These are phyloP conservation scores for Nematodospora anomalae DNA, from an alignment of 1,139 yeast species.

Conservation along the genomic window DNA sequence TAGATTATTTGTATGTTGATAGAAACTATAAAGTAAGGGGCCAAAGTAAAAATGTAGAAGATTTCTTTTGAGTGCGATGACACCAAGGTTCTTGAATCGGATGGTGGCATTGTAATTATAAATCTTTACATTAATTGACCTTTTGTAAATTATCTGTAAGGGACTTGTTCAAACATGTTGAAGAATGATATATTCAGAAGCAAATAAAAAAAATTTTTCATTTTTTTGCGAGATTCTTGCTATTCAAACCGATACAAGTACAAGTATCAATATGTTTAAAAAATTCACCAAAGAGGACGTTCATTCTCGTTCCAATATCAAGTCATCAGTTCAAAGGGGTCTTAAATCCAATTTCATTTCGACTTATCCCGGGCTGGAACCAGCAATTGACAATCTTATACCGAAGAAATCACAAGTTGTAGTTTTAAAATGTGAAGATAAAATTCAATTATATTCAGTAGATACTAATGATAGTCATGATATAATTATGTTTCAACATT, in stretches of 20 bases:
- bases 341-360: constrained; percentile 69
- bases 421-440: constrained; percentile 85
- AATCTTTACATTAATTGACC: constrained; percentile 53
- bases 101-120: constrained; percentile 74
- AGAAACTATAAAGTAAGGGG: constrained; percentile 45
- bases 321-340: constrained; percentile 88
- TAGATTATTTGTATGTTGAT: constrained; percentile 1
- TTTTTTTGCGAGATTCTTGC: too few relatives aligned
- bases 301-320: constrained; percentile 87
- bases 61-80: constrained; percentile 76
- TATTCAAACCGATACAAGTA: too few relatives aligned
- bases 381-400: constrained; percentile 73
- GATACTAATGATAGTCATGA: constrained; percentile 7
- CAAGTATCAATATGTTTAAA: constrained; percentile 43
- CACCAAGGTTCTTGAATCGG: constrained; percentile 50
- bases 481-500: constrained; percentile 78
- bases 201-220: too few relatives aligned
- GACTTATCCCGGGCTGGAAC: constrained; percentile 72
- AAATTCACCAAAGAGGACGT: constrained; percentile 85
- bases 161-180: too few relatives aligned
- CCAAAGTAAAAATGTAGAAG: constrained; percentile 45
- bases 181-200: too few relatives aligned
- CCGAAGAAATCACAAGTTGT: constrained; percentile 91
- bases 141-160: too few relatives aligned
- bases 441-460: constrained; percentile 73